Base-by-base conservation (phyloP, 306 rosid species). In the Dryas alaskensis region DNA sequence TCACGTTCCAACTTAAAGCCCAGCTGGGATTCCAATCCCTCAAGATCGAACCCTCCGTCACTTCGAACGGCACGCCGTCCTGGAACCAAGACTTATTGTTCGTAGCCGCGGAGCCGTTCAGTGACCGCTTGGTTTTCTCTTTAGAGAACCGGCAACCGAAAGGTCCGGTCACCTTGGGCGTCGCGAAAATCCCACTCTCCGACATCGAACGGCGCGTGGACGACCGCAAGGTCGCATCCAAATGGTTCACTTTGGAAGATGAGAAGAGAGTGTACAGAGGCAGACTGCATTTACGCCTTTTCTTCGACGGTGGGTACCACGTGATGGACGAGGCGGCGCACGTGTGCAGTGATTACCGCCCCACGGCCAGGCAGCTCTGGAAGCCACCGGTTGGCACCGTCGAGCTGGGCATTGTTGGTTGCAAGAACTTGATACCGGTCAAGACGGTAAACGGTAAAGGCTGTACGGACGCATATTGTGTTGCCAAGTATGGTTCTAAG, bases 301-400 rank as follows among this genome's bases (percentile, higher is more conserved):
- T 92, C 50, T 93, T 88, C 7, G 98, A 93, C 10, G 98, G 98
- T 0, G 98, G 98, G 1, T 93, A 91, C 70, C 97, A 93, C 78
- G 98, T 93, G 87, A 89, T 91, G 97, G 94, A 93, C 42, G 98
- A 93, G 83, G 83, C 88, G 0, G 87, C 92, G 37, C 89, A 93
- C 79, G 80, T 89, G 67, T 79, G 90, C 79, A 93, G 98, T 59
- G 98, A 93, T 69, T 93, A 81, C 72, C 96, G 92, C 5, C 98
- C 98, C 43, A 91, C 97, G 0, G 98, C 97, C 3, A 85, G 97
- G 53, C 98, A 93, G 25, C 91, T 93, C 0, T 93, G 97, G 98
- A 88, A 88, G 81, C 86, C 91, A 0, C 84, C 96, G 3, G 84
- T 93, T 1, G 98, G 98, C 3, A 84, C 82, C 0, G 76, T 91